Percentiles rank a stretch among this genome's conserved stretches.
Evolutionary conservation across 2,329 filamentous ascomycete genomes (phyloP).

Genomic region (Rutstroemia sp.): DNA sequence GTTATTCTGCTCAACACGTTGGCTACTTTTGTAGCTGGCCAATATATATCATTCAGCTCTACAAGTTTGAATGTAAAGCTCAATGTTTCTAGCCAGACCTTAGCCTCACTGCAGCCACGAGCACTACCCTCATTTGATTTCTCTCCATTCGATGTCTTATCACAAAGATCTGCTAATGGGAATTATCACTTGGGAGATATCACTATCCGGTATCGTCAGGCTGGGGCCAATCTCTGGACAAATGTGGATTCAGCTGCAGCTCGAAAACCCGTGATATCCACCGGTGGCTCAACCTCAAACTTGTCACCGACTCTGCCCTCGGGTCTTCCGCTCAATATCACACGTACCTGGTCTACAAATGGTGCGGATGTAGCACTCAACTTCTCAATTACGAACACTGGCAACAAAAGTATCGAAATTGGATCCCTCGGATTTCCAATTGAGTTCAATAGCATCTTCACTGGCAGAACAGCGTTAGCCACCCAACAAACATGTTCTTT

Average conservation of each 20-base stretch:
- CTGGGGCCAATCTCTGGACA: constrained; percentile 35
- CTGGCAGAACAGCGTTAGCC: constrained; percentile 38
- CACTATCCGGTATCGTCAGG: constrained; percentile 45
- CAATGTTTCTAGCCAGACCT: constrained; percentile 38
- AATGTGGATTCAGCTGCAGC: constrained; percentile 38
- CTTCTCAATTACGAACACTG: constrained; percentile 43
- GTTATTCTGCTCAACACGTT: too few species aligned
- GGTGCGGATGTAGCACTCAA: constrained; percentile 42
- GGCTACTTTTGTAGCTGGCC: neutral
- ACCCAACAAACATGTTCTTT: constrained; percentile 46
- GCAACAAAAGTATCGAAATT: constrained; percentile 37
- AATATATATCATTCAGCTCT: constrained; percentile 13
- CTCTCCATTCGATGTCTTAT: constrained; percentile 43
- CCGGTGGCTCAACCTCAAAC: constrained; percentile 32
- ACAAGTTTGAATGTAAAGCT: constrained; percentile 35
- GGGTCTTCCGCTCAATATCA: constrained; percentile 36
- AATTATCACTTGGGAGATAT: constrained; percentile 54
- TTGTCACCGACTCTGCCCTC: constrained; percentile 36
- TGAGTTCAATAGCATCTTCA: constrained; percentile 58
- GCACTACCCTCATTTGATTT: constrained; percentile 42
- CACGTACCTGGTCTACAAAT: constrained; percentile 43
- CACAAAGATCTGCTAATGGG: constrained; percentile 39
- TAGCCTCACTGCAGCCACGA: constrained; percentile 39
- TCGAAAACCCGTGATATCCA: constrained; percentile 28
- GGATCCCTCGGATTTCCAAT: constrained; percentile 51